These are phyloP conservation scores for Aspergillus sp. DNA, from an alignment of 2,329 filamentous ascomycete species.

Conservation along the genomic window DNA sequence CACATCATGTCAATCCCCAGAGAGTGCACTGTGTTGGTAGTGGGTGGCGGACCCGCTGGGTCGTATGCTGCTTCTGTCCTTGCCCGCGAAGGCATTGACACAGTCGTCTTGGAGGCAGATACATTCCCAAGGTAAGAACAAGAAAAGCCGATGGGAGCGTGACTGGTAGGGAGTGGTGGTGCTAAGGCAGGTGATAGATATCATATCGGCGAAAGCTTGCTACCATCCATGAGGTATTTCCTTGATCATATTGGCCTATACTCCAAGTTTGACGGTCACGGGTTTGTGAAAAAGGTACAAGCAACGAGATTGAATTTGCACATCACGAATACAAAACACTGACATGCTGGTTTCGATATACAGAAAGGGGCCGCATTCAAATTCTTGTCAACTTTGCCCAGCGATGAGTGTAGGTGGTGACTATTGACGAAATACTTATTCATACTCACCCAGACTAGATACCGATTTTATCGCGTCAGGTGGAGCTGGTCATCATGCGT, in stretches of 20 bases:
- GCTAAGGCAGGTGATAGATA: slow-evolving; percentile 21
- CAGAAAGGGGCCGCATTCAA: too few species aligned
- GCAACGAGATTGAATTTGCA: background rate
- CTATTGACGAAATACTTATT: too few species aligned
- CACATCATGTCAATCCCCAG: background rate
- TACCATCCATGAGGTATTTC: slow-evolving; percentile 41
- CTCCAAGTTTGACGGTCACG: slow-evolving; percentile 37
- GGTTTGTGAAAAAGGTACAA: slow-evolving; percentile 42
- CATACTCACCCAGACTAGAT: too few species aligned
- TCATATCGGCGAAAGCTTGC: slow-evolving; percentile 38
- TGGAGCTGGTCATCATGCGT: slow-evolving; percentile 22
- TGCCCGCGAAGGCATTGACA: slow-evolving; percentile 46
- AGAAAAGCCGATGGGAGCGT: background rate
- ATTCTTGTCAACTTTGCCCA: too few species aligned
- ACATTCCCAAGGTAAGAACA: slow-evolving; percentile 37
- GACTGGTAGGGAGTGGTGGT: background rate
- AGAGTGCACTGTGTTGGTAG: slow-evolving; percentile 37
- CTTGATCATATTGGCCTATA: slow-evolving; percentile 47
- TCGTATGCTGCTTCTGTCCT: slow-evolving; percentile 45
- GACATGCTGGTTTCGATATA: too few species aligned
- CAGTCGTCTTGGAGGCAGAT: slow-evolving; percentile 46
- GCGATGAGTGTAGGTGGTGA: too few species aligned
- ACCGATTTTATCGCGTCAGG: slow-evolving; percentile 22
- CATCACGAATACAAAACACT: slow-evolving; percentile 2
- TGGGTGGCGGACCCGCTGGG: slow-evolving; percentile 47